phyloP scores from a whole-genome alignment of 441 rosid species.

The Syzygium malaccense region DNA sequence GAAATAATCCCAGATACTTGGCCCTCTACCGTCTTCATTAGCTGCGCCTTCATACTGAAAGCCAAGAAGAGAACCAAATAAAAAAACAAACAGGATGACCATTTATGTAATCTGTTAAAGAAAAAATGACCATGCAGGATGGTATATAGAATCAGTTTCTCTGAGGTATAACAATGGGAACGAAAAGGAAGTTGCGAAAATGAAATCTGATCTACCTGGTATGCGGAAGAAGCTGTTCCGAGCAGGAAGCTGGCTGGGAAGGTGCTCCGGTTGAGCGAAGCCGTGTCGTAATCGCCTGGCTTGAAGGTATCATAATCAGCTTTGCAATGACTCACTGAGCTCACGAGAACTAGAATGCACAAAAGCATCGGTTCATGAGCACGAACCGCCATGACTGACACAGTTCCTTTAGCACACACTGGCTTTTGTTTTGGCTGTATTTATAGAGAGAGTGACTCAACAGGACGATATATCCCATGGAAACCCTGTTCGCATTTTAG shows the following conservation, averaged over 20 bases:
- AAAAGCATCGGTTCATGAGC: too few relatives aligned
- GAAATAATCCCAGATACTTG: slow-evolving; percentile 2
- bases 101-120: background rate
- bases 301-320: background rate
- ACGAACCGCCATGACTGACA: too few relatives aligned
- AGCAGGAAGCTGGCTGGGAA: background rate
- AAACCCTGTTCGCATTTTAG: too few relatives aligned
- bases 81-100: background rate
- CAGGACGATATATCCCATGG: too few relatives aligned
- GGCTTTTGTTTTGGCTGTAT: too few relatives aligned
- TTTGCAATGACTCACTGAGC: background rate
- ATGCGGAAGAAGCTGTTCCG: background rate
- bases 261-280: background rate
- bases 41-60: slow-evolving; percentile 11
- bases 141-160: background rate
- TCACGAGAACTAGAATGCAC: background rate
- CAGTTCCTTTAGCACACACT: too few relatives aligned
- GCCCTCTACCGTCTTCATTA: slow-evolving; percentile 8
- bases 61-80: background rate
- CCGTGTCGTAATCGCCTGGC: background rate
- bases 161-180: background rate
- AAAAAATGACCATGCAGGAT: background rate
- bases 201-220: background rate
- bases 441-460: too few relatives aligned
- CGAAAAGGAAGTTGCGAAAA: background rate